These are phyloP conservation scores for Ambrosiella beaveri DNA, from an alignment of 2,329 filamentous ascomycete genomes.

Conservation along the genomic window DNA sequence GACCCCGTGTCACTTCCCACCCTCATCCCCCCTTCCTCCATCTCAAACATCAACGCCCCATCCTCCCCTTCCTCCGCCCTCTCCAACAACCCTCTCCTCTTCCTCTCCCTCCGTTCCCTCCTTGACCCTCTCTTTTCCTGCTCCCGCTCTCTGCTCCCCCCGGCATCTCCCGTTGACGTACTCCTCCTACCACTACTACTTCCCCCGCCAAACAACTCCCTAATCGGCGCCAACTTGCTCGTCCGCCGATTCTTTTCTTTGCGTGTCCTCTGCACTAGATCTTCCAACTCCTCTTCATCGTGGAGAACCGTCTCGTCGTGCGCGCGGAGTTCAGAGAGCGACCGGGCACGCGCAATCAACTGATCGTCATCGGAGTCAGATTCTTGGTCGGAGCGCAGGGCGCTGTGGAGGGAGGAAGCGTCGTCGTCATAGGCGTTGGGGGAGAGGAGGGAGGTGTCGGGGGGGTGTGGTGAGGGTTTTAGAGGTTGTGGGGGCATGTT, in stretches of 20 bases:
- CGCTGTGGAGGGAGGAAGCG: slow-evolving; percentile 44
- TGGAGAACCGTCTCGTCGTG: slow-evolving; percentile 55
- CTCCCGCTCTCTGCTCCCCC: slow-evolving; percentile 13
- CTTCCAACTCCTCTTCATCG: slow-evolving; percentile 57
- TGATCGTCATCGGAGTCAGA: slow-evolving; percentile 63
- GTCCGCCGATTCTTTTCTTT: slow-evolving; percentile 31
- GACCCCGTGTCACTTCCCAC: slow-evolving; percentile 47
- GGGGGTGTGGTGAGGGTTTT: background rate
- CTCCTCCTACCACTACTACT: background rate
- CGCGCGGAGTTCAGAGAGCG: slow-evolving; percentile 50
- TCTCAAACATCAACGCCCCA: slow-evolving; percentile 69
- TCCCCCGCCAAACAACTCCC: slow-evolving; percentile 25
- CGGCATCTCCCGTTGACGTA: background rate
- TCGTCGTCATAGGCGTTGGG: slow-evolving; percentile 51
- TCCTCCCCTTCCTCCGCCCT: slow-evolving; percentile 47
- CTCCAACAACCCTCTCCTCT: slow-evolving; percentile 34
- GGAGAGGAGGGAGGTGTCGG: slow-evolving; percentile 32
- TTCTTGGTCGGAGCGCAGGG: slow-evolving; percentile 48
- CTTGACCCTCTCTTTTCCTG: slow-evolving; percentile 32
- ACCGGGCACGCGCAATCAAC: slow-evolving; percentile 45
- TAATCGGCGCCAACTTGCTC: slow-evolving; percentile 29
- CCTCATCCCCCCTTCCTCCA: slow-evolving; percentile 64
- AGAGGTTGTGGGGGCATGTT: background rate
- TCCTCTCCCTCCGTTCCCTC: slow-evolving; percentile 33
- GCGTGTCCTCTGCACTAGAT: slow-evolving; percentile 31